These are phyloP conservation scores for Cyclostephanos invisitatus DNA, from an alignment of 108 stramenopile species.

Conservation along the genomic window DNA sequence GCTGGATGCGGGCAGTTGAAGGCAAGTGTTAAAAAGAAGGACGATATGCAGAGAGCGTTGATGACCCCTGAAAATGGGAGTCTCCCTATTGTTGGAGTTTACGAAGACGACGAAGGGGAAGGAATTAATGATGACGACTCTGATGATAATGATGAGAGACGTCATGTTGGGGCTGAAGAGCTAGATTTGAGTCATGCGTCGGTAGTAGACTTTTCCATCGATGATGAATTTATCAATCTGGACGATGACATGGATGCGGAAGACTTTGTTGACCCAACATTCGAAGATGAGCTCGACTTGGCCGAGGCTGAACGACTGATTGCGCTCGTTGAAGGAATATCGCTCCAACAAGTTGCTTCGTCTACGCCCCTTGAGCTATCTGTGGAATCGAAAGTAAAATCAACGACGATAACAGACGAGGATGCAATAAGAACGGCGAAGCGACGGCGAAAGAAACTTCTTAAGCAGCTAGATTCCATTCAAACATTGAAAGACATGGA, in stretches of 20 bases:
- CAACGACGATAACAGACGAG: conserved; percentile 59
- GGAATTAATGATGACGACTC: conserved; percentile 18
- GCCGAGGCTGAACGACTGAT: conserved; percentile 57
- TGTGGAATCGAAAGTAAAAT: conserved; percentile 20
- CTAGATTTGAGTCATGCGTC: conserved; percentile 11
- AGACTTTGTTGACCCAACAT: conserved; percentile 53
- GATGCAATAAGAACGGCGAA: conserved; percentile 52
- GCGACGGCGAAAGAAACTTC: conserved; percentile 53
- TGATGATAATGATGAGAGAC: conserved; percentile 28
- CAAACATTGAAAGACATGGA: conserved; percentile 50
- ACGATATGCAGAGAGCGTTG: conserved; percentile 27
- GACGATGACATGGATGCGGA: conserved; percentile 48
- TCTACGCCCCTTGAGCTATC: background rate
- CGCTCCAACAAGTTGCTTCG: conserved; percentile 1
- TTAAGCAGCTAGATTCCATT: conserved; percentile 61
- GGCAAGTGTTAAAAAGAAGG: conserved; percentile 61
- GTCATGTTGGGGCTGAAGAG: conserved; percentile 8
- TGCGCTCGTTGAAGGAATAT: conserved; percentile 40
- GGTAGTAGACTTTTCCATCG: conserved; percentile 49
- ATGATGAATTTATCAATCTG: conserved; percentile 48
- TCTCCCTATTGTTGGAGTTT: conserved; percentile 49
- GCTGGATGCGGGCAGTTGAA: conserved; percentile 98
- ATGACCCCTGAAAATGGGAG: conserved; percentile 9
- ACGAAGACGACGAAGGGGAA: conserved; percentile 45
- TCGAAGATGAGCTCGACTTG: conserved; percentile 49